These are phyloP conservation scores for Dactylellina drechsleri DNA, from an alignment of 2,329 filamentous ascomycete genomes.

Conservation along the genomic window DNA sequence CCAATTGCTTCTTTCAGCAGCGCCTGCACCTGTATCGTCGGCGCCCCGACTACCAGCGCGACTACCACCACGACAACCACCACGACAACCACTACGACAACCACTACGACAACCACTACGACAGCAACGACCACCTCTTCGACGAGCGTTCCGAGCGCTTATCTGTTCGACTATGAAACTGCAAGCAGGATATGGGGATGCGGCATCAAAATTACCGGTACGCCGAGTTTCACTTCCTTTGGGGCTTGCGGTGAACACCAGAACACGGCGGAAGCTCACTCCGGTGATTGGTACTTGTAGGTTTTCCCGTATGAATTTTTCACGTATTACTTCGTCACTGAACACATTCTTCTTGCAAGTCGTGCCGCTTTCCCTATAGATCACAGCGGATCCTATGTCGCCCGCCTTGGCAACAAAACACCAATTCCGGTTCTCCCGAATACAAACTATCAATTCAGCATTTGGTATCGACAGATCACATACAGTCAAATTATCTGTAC, in stretches of 20 bases:
- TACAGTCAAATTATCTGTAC: neutral
- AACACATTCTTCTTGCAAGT: neutral
- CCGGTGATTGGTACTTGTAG: constrained; percentile 33
- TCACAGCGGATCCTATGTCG: neutral
- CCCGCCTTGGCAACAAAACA: neutral
- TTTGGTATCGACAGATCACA: neutral
- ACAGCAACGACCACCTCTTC: constrained; percentile 5
- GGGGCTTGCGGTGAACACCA: constrained; percentile 19
- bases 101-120: constrained; percentile 12
- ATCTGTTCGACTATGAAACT: constrained; percentile 13
- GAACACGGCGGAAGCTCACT: constrained; percentile 1
- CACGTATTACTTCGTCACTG: neutral
- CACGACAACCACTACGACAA: constrained; percentile 8
- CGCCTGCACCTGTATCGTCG: constrained; percentile 32
- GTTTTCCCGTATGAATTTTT: neutral
- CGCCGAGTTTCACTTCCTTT: neutral
- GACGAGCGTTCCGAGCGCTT: constrained; percentile 3
- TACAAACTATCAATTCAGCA: neutral
- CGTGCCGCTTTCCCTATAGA: neutral
- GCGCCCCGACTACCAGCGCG: no score
- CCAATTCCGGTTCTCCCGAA: neutral
- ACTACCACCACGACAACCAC: constrained; percentile 5
- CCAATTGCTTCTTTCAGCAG: constrained; percentile 40
- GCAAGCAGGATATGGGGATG: constrained; percentile 14
- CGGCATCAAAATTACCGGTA: neutral